Evolutionary conservation across 2,329 filamentous ascomycete genomes (phyloP).

Genomic region (Xylariaceae sp.): DNA sequence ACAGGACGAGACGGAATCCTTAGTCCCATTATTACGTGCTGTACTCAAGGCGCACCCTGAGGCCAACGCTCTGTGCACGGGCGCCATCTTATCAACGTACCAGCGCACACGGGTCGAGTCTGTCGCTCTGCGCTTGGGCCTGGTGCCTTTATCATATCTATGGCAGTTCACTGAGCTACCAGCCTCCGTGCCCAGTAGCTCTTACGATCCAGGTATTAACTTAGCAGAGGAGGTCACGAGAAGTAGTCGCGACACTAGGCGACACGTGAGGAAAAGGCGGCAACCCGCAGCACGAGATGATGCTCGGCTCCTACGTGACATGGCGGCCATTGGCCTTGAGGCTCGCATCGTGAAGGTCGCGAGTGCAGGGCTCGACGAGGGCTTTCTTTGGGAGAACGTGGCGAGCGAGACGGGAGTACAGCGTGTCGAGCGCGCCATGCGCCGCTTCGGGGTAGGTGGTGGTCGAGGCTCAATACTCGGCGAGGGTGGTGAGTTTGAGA

Average conservation of each 20-base stretch:
- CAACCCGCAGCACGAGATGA: slow-evolving; percentile 44
- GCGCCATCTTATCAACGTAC: slow-evolving; percentile 93
- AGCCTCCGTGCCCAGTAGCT: not conserved
- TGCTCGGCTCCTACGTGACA: slow-evolving; percentile 75
- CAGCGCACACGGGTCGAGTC: slow-evolving; percentile 96
- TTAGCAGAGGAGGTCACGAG: slow-evolving; percentile 34
- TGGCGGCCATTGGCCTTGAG: slow-evolving; percentile 78
- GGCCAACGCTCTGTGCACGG: slow-evolving; percentile 86
- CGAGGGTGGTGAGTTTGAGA: slow-evolving; percentile 97
- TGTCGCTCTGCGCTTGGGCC: slow-evolving; percentile 81
- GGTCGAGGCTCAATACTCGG: slow-evolving; percentile 77
- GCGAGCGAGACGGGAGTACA: slow-evolving; percentile 59
- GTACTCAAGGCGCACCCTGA: slow-evolving; percentile 75
- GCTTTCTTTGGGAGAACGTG: slow-evolving; percentile 82
- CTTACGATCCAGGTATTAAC: not conserved
- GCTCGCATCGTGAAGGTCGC: slow-evolving; percentile 96
- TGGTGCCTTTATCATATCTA: slow-evolving; percentile 83
- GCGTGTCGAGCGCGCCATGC: slow-evolving; percentile 60
- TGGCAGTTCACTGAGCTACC: slow-evolving; percentile 85
- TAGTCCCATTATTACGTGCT: slow-evolving; percentile 74
- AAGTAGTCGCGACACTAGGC: slow-evolving; percentile 35
- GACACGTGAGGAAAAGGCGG: not conserved
- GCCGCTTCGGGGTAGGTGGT: slow-evolving; percentile 67
- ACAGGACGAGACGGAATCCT: slow-evolving; percentile 85
- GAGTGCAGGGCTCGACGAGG: slow-evolving; percentile 83